These are phyloP conservation scores for Aspergillus ruber DNA, from an alignment of 2,329 filamentous ascomycete species.

Conservation along the genomic window DNA sequence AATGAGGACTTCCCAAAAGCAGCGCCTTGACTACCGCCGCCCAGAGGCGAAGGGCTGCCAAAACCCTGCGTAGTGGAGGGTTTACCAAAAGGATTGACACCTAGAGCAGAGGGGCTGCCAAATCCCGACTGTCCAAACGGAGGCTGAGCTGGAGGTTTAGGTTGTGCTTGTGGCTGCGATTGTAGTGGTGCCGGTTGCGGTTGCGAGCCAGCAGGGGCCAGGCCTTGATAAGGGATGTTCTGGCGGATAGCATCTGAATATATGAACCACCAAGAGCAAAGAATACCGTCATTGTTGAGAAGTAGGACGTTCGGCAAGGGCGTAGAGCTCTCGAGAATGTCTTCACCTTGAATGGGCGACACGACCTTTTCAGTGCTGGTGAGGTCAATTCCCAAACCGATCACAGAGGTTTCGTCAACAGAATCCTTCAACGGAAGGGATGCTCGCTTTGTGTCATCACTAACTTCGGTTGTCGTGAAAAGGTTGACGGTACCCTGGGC, in stretches of 20 bases:
- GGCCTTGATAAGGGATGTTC: conserved; percentile 65
- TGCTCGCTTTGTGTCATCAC: conserved; percentile 71
- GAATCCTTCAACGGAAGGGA: conserved; percentile 63
- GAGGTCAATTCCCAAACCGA: conserved; percentile 78
- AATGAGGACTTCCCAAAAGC: conserved; percentile 24
- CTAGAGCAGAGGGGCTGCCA: conserved; percentile 21
- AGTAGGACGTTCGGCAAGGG: conserved; percentile 79
- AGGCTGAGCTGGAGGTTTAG: conserved; percentile 14
- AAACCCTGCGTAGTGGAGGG: conserved; percentile 20
- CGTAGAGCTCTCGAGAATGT: conserved; percentile 69
- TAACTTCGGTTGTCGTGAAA: conserved; percentile 54
- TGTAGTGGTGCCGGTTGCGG: conserved; percentile 24
- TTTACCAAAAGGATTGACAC: conserved; percentile 27
- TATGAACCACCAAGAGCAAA: conserved; percentile 85
- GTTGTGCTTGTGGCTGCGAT: conserved; percentile 12
- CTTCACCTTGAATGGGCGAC: conserved; percentile 69
- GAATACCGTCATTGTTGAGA: conserved; percentile 79
- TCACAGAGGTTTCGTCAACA: conserved; percentile 64
- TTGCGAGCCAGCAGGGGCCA: conserved; percentile 41
- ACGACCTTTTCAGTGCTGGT: conserved; percentile 72
- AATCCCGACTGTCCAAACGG: conserved; percentile 23
- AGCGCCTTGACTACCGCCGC: conserved; percentile 14
- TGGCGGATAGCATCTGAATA: conserved; percentile 79
- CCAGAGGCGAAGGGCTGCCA: conserved; percentile 23
- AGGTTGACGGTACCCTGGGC: conserved; percentile 57